Evolutionary conservation across 257 asterid species (phyloP), one percentile per base, ranked within the genome.

Genomic region (Mitragyna speciosa): DNA sequence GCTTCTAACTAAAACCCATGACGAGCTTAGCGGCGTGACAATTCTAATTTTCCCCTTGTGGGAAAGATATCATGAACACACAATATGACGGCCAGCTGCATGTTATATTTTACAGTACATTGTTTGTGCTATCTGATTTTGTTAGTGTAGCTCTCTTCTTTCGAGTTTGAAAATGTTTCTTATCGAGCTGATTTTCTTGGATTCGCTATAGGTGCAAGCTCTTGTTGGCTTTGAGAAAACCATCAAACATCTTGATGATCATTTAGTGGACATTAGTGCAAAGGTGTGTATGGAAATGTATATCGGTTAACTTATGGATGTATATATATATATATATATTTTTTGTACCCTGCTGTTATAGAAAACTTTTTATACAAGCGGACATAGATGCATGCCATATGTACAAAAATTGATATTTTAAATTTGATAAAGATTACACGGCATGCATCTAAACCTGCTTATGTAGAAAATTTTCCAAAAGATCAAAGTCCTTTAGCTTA

Each of bases 151-250:
- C 65, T 15, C 3, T 28, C 10, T 64, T 28, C 20, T 63, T 76
- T 61, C n/a, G n/a, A 41, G 61, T n/a, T 43, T 12, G 47, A 61
- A 58, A 36, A 63, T 61, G 19, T 14, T 14, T 30, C 52, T 63
- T 12, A 30, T 15, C 5, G 41, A 71, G n/a, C 31, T 61, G 15
- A 24, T 72, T 9, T 9, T 79, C 63, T 61, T 76, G 63, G 33
- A 81, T 48, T 61, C 12, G 48, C 17, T 80, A 69, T 86, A 95
- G 99, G 91, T 93, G 81, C 98, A 95, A 91, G 97, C 99, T 86
- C 98, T 95, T 69, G 97, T 91, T 76, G 99, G 99, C 69, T 95
- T 93, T 58, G 93, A 92, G 91, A 95, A 93, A 87, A 92, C 91
- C 70, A 83, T 93, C 54, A 93, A 89, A 79, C 99, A 93, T 88